These are phyloP conservation scores for Acacia concinna DNA, from an alignment of 331 rosid species.

Conservation along the genomic window DNA sequence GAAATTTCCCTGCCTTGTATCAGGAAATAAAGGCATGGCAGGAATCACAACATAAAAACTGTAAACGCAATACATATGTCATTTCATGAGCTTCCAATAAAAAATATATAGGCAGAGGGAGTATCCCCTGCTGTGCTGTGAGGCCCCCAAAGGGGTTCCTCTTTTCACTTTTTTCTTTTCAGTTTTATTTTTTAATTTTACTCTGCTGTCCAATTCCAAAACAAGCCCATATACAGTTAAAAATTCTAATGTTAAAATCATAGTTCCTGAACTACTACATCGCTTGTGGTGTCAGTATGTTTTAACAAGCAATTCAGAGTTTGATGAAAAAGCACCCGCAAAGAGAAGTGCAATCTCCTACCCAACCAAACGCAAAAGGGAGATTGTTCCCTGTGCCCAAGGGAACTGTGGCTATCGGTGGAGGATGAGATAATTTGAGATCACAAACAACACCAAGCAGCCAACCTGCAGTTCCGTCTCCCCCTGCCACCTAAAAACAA, in stretches of 20 bases:
- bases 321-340: neutral
- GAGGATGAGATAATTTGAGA: conserved; percentile 79
- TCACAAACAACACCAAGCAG: conserved; percentile 98
- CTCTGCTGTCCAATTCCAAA: neutral
- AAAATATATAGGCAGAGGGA: neutral
- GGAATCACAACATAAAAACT: neutral
- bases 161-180: neutral
- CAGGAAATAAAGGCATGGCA: neutral
- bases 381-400: conserved; percentile 98
- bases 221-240: neutral
- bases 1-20: conserved; percentile 6
- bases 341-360: conserved; percentile 35
- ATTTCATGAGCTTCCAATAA: conserved; percentile 1
- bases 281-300: neutral
- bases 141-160: neutral
- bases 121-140: neutral
- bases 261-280: conserved; percentile 17
- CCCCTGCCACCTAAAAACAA: conserved; percentile 85
- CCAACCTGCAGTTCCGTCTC: conserved; percentile 99
- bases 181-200: neutral
- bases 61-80: neutral
- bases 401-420: conserved; percentile 87
- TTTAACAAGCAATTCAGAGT: conserved; percentile 16
- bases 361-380: conserved; percentile 99
- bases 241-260: neutral